phyloP scores from a whole-genome alignment of 2,329 filamentous ascomycete species.

The Sarocladiaceae sp. region DNA sequence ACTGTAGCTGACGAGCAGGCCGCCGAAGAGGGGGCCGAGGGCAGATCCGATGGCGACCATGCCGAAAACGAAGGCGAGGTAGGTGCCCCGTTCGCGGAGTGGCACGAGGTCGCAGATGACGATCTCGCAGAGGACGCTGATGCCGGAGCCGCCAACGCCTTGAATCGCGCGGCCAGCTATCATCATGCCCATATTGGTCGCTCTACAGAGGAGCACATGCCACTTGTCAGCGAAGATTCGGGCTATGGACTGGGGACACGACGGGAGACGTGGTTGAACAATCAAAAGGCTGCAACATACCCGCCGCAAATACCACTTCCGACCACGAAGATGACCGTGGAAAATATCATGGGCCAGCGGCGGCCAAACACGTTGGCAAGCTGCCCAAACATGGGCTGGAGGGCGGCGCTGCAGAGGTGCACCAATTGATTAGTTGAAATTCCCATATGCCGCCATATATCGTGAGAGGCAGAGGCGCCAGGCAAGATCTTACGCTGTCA shows the following conservation, averaged over 20 bases:
- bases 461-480: no score
- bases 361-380: conserved; percentile 21
- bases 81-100: conserved; percentile 40
- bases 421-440: no score
- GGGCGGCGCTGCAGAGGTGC: not conserved
- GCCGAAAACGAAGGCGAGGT: conserved; percentile 27
- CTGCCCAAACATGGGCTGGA: conserved; percentile 19
- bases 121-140: conserved; percentile 27
- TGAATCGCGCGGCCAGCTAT: conserved; percentile 47
- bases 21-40: conserved; percentile 25
- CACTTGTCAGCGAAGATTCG: no score
- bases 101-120: conserved; percentile 42
- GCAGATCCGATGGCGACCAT: conserved; percentile 27
- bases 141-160: conserved; percentile 36
- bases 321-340: conserved; percentile 3
- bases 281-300: conserved; percentile 32
- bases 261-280: no score
- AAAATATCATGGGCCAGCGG: conserved; percentile 14
- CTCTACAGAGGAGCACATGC: conserved; percentile 20
- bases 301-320: conserved; percentile 32
- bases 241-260: no score
- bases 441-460: no score
- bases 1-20: conserved; percentile 21
- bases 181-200: conserved; percentile 38
- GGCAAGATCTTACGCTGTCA: conserved; percentile 20